These are phyloP conservation scores for Saprolegnia diclina DNA, from an alignment of 352 stramenopile species.

Conservation along the genomic window DNA sequence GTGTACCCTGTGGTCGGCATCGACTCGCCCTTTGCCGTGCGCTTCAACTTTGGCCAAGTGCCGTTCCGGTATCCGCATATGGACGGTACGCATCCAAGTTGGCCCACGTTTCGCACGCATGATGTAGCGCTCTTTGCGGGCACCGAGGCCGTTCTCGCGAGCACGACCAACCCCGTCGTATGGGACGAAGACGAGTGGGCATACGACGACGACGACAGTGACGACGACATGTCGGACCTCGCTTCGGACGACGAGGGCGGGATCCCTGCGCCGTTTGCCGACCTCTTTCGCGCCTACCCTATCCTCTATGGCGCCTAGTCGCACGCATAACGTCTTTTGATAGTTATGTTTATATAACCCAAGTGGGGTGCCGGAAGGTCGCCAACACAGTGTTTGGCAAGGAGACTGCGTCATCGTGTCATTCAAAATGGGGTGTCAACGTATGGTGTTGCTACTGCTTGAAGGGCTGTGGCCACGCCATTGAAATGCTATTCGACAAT, in stretches of 20 bases:
- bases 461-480: too few species aligned
- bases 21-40: slow-evolving; percentile 64
- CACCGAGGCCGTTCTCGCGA: not conserved
- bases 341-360: too few species aligned
- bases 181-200: slow-evolving; percentile 5
- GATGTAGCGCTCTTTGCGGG: not conserved
- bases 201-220: not conserved
- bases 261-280: not conserved
- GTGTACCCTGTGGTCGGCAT: slow-evolving; percentile 76
- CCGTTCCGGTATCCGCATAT: slow-evolving; percentile 45
- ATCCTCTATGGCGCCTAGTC: not conserved
- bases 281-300: not conserved
- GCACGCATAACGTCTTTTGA: too few species aligned
- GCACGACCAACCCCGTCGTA: not conserved
- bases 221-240: not conserved
- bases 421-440: too few species aligned
- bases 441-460: too few species aligned
- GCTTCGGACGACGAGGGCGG: not conserved
- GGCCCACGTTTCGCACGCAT: not conserved
- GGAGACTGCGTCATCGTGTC: too few species aligned
- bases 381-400: too few species aligned
- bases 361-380: too few species aligned
- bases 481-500: too few species aligned
- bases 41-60: slow-evolving; percentile 78
- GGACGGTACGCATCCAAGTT: not conserved